Evolutionary conservation across 1,284 basidiomycete genomes (phyloP).

Genomic region (Lentinus polychrous): DNA sequence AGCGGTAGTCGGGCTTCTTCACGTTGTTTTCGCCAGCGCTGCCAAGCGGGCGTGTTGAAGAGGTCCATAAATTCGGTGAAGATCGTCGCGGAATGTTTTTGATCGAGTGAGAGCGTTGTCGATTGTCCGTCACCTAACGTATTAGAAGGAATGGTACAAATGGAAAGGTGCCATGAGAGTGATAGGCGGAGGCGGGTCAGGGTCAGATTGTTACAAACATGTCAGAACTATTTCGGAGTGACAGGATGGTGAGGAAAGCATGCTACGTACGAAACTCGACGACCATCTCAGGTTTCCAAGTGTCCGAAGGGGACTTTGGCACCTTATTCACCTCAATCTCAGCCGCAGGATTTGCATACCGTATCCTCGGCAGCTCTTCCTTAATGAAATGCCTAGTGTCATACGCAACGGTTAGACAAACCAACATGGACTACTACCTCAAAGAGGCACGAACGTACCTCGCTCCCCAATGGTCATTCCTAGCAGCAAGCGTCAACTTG

Average conservation of each 20-base stretch:
- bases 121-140: slow-evolving; percentile 45
- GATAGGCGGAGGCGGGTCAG: no score
- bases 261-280: slow-evolving; percentile 52
- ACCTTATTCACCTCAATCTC: slow-evolving; percentile 49
- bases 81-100: slow-evolving; percentile 63
- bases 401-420: neutral
- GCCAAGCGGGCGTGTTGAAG: slow-evolving; percentile 55
- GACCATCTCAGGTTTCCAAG: slow-evolving; percentile 51
- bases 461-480: slow-evolving; percentile 71
- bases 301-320: slow-evolving; percentile 43
- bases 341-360: slow-evolving; percentile 60
- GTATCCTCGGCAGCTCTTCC: slow-evolving; percentile 67
- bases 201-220: no score
- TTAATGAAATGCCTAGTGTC: slow-evolving; percentile 75
- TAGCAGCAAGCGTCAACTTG: slow-evolving; percentile 48
- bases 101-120: slow-evolving; percentile 44
- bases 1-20: slow-evolving; percentile 39
- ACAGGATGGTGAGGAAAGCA: neutral
- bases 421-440: no score
- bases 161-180: neutral
- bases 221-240: no score
- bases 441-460: slow-evolving; percentile 40
- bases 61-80: slow-evolving; percentile 61
- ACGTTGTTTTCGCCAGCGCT: slow-evolving; percentile 44
- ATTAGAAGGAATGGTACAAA: neutral